These are phyloP conservation scores for Aristolochia californica DNA, from an alignment of 164 flowering plant species.

Conservation along the genomic window DNA sequence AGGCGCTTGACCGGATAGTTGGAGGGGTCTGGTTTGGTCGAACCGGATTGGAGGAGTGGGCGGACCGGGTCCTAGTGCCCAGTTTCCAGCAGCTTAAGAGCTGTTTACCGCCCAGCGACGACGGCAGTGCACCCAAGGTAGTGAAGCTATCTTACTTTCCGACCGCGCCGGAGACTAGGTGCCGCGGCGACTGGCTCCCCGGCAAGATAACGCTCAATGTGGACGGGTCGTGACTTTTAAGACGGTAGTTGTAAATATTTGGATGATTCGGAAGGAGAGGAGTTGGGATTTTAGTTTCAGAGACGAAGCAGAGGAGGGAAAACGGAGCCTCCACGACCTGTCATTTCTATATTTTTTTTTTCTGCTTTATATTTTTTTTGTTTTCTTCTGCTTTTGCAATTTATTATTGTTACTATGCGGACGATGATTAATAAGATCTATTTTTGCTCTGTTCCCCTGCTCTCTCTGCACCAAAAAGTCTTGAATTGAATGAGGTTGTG, in stretches of 20 bases:
- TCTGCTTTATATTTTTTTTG: background rate
- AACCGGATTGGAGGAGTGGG: slow-evolving; percentile 55
- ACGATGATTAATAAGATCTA: background rate
- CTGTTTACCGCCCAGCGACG: background rate
- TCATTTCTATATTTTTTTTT: background rate
- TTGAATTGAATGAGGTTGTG: background rate
- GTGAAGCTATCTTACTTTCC: background rate
- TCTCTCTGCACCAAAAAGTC: too few species aligned
- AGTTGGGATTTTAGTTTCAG: too few species aligned
- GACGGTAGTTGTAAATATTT: background rate
- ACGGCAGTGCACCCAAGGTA: background rate
- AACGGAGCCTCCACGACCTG: background rate
- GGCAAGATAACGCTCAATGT: background rate
- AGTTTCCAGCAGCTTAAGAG: slow-evolving; percentile 30
- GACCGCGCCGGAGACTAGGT: background rate
- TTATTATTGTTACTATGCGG: background rate
- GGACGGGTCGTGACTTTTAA: background rate
- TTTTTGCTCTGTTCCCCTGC: background rate
- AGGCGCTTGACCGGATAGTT: slow-evolving; percentile 50
- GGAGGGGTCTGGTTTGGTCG: slow-evolving; percentile 68
- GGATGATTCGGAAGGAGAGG: too few species aligned
- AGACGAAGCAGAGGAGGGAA: too few species aligned
- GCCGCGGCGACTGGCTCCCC: slow-evolving; percentile 1
- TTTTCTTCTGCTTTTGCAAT: background rate
- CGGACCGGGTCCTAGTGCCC: slow-evolving; percentile 52